Conservation (phyloP, 345 rosid genomes). For the Sisymbrium altissimum region DNA sequence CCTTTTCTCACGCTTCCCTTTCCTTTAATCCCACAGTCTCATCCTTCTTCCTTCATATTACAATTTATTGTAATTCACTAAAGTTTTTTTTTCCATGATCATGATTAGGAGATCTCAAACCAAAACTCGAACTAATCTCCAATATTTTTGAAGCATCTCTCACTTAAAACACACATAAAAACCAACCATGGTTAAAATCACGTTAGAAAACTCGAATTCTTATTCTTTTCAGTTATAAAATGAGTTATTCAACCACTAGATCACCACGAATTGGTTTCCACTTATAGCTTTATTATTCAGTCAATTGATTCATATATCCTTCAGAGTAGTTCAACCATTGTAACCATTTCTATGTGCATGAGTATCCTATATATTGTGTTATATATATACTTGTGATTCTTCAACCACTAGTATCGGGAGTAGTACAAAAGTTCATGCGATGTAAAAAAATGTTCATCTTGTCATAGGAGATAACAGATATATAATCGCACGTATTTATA, state of each 20-base stretch:
- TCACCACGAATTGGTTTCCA: not conserved
- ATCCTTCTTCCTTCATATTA: not conserved
- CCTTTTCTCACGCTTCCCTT: slow-evolving; percentile 42
- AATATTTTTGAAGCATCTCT: not conserved
- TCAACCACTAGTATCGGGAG: not conserved
- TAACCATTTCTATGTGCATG: not conserved
- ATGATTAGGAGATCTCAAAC: not conserved
- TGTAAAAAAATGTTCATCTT: not conserved
- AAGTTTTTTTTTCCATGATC: too few species aligned
- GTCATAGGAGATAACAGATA: not conserved
- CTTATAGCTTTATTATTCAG: not conserved
- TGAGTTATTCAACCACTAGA: not conserved
- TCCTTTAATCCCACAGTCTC: slow-evolving; percentile 26
- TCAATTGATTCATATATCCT: not conserved
- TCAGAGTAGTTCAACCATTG: not conserved
- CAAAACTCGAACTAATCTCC: not conserved
- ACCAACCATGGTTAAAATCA: not conserved
- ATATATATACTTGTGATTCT: too few species aligned
- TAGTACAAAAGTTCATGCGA: too few species aligned
- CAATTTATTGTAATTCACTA: not conserved
- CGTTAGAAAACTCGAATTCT: not conserved
- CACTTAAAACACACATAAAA: not conserved
- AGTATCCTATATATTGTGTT: too few species aligned
- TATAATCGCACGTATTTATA: not conserved
- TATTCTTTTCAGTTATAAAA: not conserved